phyloP scores from a whole-genome alignment of 495 filamentous ascomycete species.

The Parathielavia hyrcaniae region DNA sequence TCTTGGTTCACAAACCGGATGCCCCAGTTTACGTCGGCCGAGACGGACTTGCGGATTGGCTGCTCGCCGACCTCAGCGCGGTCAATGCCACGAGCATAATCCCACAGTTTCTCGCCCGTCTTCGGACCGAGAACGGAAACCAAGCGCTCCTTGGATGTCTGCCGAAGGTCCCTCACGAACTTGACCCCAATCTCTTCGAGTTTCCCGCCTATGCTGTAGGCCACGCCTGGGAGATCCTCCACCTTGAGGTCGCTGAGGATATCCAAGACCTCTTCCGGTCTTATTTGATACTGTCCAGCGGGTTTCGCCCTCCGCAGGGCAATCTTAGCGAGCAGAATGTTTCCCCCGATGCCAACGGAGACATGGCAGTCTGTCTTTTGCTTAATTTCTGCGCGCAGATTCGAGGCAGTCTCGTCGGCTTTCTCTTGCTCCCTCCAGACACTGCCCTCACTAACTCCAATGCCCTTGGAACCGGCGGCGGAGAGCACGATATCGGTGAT shows the following conservation, averaged over 20 bases:
- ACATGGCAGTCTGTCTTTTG: conserved; percentile 74
- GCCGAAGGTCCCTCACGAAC: conserved; percentile 72
- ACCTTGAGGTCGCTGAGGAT: conserved; percentile 72
- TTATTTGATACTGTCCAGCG: conserved; percentile 83
- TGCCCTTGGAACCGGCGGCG: conserved; percentile 61
- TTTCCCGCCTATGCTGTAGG: conserved; percentile 74
- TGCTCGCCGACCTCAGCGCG: conserved; percentile 78
- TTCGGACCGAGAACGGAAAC: conserved; percentile 73
- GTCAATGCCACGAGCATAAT: conserved; percentile 88
- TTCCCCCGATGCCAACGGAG: conserved; percentile 89
- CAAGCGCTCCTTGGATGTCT: conserved; percentile 67
- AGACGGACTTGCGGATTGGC: conserved; percentile 75
- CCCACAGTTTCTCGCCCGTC: conserved; percentile 85
- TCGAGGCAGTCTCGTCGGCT: conserved; percentile 64
- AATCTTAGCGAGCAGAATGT: conserved; percentile 84
- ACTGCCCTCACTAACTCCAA: conserved; percentile 61
- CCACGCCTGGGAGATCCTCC: conserved; percentile 79
- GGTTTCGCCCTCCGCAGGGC: conserved; percentile 90
- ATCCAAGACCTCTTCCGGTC: conserved; percentile 67
- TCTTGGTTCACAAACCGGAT: conserved; percentile 85
- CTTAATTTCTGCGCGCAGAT: conserved; percentile 62
- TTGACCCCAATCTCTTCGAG: conserved; percentile 82
- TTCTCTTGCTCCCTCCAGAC: conserved; percentile 76
- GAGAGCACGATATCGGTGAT: conserved; percentile 60
- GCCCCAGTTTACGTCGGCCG: conserved; percentile 96